Conservation (phyloP, 163 green algal genomes). For the Scenedesmus sp. region DNA sequence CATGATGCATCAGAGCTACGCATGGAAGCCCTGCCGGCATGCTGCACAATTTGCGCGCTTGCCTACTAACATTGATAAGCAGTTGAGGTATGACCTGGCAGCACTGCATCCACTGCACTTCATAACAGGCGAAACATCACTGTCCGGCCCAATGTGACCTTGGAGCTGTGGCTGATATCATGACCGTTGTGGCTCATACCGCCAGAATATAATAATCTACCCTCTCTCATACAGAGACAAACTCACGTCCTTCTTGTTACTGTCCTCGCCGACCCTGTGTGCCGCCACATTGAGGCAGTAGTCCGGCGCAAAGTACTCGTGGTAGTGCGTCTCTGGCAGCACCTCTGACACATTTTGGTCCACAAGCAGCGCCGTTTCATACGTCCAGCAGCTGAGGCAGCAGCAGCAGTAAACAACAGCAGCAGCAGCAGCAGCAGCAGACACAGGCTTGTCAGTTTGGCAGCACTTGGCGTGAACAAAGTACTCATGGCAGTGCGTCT, state of each 20-base stretch:
- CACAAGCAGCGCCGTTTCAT: constrained; percentile 93
- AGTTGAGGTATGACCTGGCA: too few species aligned
- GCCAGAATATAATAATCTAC: too few species aligned
- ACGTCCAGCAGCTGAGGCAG: constrained; percentile 88
- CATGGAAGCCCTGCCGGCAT: too few species aligned
- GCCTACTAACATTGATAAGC: too few species aligned
- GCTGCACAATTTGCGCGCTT: too few species aligned
- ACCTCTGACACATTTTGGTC: constrained; percentile 71
- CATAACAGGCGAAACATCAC: too few species aligned
- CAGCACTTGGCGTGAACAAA: constrained; percentile 63
- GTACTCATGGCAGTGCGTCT: constrained; percentile 95
- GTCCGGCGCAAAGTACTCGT: constrained; percentile 95
- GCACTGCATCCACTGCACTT: too few species aligned
- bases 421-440: not conserved
- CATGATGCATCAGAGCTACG: too few species aligned
- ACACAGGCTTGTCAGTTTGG: not conserved
- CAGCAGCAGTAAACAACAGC: not conserved
- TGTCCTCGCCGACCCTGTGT: constrained; percentile 68
- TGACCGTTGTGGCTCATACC: too few species aligned
- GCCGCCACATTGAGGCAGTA: constrained; percentile 80
- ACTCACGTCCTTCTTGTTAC: constrained; percentile 69
- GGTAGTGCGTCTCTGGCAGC: constrained; percentile 91
- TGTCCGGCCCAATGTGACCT: too few species aligned
- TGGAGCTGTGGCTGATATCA: too few species aligned
- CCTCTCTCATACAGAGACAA: too few species aligned